Conservation (phyloP, 805 yeast genomes). For the Metschnikowia orientalis region DNA sequence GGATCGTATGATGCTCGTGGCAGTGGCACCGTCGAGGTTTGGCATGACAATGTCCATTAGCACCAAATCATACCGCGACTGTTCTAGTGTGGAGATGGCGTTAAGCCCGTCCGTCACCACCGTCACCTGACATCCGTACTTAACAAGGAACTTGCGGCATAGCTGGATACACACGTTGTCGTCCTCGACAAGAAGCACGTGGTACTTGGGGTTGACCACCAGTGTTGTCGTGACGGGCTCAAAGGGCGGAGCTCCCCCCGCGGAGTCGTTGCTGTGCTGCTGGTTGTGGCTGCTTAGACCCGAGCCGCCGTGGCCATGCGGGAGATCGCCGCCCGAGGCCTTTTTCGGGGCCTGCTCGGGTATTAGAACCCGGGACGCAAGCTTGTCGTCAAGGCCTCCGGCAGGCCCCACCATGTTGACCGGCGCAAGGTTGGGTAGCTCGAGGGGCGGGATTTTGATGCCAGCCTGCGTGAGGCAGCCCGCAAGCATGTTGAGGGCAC, state of each 20-base stretch:
- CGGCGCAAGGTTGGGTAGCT: constrained; percentile 43
- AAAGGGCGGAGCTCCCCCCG: constrained; percentile 16
- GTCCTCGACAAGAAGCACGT: constrained; percentile 74
- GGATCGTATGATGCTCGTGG: constrained; percentile 81
- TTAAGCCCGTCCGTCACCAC: constrained; percentile 89
- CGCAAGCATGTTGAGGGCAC: constrained; percentile 48
- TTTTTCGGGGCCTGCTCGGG: neutral
- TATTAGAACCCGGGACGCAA: no score
- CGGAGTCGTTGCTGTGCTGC: constrained; percentile 3
- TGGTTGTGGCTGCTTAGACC: constrained; percentile 4
- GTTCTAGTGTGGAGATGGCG: constrained; percentile 74
- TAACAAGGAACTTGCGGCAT: constrained; percentile 74
- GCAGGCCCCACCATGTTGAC: constrained; percentile 4
- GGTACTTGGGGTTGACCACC: constrained; percentile 48
- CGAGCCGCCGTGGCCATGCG: neutral
- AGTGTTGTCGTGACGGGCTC: constrained; percentile 14
- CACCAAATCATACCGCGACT: constrained; percentile 68
- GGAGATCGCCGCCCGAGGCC: no score
- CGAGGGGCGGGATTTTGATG: constrained; percentile 61
- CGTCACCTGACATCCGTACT: constrained; percentile 89
- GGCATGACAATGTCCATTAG: constrained; percentile 91
- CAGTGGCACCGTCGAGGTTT: constrained; percentile 82
- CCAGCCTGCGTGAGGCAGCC: constrained; percentile 54
- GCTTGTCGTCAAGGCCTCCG: neutral
- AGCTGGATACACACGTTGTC: constrained; percentile 78